Conservation (phyloP, 2,329 filamentous ascomycete genomes). For the Cryphonectria japonica region DNA sequence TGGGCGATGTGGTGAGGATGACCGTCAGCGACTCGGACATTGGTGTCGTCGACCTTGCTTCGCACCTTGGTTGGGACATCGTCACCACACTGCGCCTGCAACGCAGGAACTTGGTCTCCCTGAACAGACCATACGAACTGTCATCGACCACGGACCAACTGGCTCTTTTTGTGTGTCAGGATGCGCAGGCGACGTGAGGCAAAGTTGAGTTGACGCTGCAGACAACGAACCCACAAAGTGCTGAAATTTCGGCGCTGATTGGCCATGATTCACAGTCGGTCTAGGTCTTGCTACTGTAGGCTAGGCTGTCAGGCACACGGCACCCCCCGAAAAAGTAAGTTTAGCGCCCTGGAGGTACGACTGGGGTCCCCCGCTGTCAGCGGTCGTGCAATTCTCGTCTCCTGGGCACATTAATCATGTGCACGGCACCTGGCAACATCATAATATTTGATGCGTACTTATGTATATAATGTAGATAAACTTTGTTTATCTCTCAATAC, state of each 20-base stretch:
- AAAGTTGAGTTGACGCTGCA: not conserved
- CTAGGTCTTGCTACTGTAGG: not conserved
- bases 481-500: too few relatives aligned
- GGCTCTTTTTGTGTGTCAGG: not conserved
- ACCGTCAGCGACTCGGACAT: conserved; percentile 41
- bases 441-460: too few relatives aligned
- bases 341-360: not conserved
- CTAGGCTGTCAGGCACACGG: not conserved
- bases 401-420: too few relatives aligned
- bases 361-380: not conserved
- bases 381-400: too few relatives aligned
- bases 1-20: conserved; percentile 59
- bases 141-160: not conserved
- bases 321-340: not conserved
- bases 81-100: not conserved
- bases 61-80: conserved; percentile 15
- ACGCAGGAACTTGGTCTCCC: not conserved
- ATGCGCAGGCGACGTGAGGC: not conserved
- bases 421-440: too few relatives aligned
- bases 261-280: not conserved
- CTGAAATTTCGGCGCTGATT: not conserved
- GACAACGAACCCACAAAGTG: not conserved
- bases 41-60: conserved; percentile 1
- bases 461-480: too few relatives aligned
- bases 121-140: not conserved